Evolutionary conservation across 352 stramenopile species (phyloP), one percentile per base, ranked within the genome.

Genomic region (Globisporangium uncinulatum): DNA sequence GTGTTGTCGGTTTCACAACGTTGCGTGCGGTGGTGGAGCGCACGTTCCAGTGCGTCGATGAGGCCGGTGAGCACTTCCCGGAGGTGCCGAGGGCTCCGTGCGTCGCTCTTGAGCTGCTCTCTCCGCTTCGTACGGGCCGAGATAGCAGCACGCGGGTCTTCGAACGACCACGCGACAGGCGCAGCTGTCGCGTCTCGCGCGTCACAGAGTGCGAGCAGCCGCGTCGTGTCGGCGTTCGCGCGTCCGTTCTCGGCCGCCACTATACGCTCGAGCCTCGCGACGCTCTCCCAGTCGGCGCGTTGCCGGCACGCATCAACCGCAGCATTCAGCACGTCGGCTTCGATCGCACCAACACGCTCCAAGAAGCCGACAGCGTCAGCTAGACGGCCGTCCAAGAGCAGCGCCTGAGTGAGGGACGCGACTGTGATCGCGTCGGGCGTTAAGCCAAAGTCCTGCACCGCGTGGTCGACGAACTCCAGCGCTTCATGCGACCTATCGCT

Each of bases 231-330:
- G 6, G 48, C 11, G 17, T 66, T 39, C 2, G 13, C 29, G 17
- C 5, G 1, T 9, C n/a, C 8, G 10, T 44, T 61, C 8, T 67
- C 36, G 56, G 51, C 42, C 20, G 52, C 34, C 29, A 51, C 19
- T 32, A 29, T 29, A 1, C 24, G 24, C 24, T 29, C 4, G 24
- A 29, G 2, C 56, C 21, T 15, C 67, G 58, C 4, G 68, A 56
- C n/a, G 67, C 61, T 70, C n/a, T 62, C 58, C 77, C 75, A 88
- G 20, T 79, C 57, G 2, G 48, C 51, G 34, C 54, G 54, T 20
- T 82, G 65, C 6, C 75, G 67, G 43, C 75, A 87, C 10, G 65
- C 67, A 61, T 89, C 79, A 7, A 86, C 41, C n/a, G 85, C 54
- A 6, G 56, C 69, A 51, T 74, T 78, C 15, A 72, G 54, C 17